Evolutionary conservation across 148 eudicot species (phyloP).

Genomic region (Silene uniflora): DNA sequence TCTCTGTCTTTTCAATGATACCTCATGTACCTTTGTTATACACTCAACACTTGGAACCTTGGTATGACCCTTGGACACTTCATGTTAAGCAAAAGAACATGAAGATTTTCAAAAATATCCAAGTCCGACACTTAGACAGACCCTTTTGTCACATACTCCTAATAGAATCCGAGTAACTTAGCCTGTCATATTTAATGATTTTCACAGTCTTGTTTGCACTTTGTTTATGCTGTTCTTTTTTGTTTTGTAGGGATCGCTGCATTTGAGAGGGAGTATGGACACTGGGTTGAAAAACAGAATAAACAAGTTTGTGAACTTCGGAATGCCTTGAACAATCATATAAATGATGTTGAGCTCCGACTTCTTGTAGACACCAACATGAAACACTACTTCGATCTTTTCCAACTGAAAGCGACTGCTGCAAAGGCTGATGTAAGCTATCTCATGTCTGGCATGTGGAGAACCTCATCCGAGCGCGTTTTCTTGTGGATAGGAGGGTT

Average conservation of each 20-base stretch:
- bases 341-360: conserved; percentile 50
- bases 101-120: neutral
- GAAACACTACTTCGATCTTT: conserved; percentile 75
- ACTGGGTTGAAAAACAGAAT: conserved; percentile 78
- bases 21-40: no score
- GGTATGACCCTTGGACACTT: no score
- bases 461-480: conserved; percentile 74
- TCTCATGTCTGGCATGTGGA: conserved; percentile 89
- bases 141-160: no score
- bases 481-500: conserved; percentile 98
- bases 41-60: no score
- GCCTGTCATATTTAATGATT: neutral
- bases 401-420: conserved; percentile 65
- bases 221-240: neutral
- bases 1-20: no score
- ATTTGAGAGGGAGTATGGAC: conserved; percentile 70
- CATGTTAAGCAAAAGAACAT: neutral
- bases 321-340: conserved; percentile 49
- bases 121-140: no score
- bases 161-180: no score
- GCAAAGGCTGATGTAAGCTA: conserved; percentile 78
- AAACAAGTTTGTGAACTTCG: conserved; percentile 52
- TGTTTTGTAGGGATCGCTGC: conserved; percentile 49
- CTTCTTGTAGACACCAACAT: conserved; percentile 53
- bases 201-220: neutral